Base-by-base conservation (phyloP, 1,139 yeast genomes). In the Sugiyamaella grinbergsii region DNA sequence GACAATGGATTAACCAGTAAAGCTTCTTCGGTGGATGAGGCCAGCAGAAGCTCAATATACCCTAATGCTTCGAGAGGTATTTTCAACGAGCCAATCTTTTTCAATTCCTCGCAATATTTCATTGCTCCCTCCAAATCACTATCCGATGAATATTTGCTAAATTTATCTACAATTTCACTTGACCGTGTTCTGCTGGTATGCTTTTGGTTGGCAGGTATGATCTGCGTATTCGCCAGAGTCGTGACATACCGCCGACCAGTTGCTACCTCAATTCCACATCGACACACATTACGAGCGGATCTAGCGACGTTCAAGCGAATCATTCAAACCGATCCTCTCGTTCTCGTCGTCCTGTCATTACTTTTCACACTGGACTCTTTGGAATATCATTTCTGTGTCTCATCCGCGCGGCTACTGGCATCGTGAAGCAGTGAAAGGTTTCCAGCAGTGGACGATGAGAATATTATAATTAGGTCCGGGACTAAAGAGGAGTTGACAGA, bases 31-130 rank as follows among this genome's bases (percentile, higher is more conserved):
- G 11, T 20, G 8, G 18, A 19, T 11, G 33, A 29, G 15, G 5
- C 36, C 19, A 41, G 7, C 24, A 41, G 6, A 13, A 19, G 28
- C 11, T 41, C 31, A n/a, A 41, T 31, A 20, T 31, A 31, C 13
- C 29, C 34, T 22, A 41, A 20, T 3, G 28, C 45, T 7, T 41
- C 45, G 31, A 41, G n/a, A 11, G 45, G 45, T n/a, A 41, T 16
- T 11, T 8, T 13, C 4, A 7, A 4, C 5, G 11, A 4, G n/a
- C n/a, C n/a, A 18, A n/a, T 8, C 8, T 8, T 5, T 31, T 31
- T 31, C 7, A 43, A 13, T 18, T 43, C 19, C 18, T 34, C 22
- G 18, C 28, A 34, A 43, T 43, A 43, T 7, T 16, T 13, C 20
- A 34, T 7, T 13, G 7, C 19, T 3, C 32, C 26, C 4, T 11